Base-by-base conservation (phyloP, 2,329 filamentous ascomycete genomes). In the Venturia aucupariae region DNA sequence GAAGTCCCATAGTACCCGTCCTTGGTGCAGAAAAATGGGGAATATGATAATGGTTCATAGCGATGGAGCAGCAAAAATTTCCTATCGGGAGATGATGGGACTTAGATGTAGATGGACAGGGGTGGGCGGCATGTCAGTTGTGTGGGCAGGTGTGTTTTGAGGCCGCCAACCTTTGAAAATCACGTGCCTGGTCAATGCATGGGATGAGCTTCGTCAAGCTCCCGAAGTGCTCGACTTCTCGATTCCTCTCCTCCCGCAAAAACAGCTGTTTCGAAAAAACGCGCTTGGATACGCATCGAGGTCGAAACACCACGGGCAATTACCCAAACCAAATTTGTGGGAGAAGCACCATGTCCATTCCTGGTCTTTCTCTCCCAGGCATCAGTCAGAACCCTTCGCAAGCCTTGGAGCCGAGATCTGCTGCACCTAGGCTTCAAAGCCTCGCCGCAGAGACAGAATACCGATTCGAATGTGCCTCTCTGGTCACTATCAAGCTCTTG, bases 401-500 rank as follows among this genome's bases (percentile, higher is more conserved):
- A n/a, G 70, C 71, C 46, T 60, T 68, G 61, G 70, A 73, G 62
- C 69, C 70, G 1, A 65, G 68, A 32, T 65, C 70, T 38, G 69
- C 68, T 46, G 69, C 72, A 4, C 64, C 60, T 19, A 27, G 59
- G 17, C n/a, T 60, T 39, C 75, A 80, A 68, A 73, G 75, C 4
- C 76, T 81, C 22, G 67, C 73, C 11, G 71, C 79, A n/a, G 75
- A 76, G 67, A 76, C 77, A 44, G 80, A 82, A 73, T 77, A 73
- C 67, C 75, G 75, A 67, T 77, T 77, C 69, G 75, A 77, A 68
- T 74, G 75, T 65, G 65, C 70, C 63, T 70, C 70, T 35, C 69
- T 69, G 22, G 68, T 77, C 41, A 71, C 70, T 15, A 71, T 81
- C 69, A 76, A 92, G 79, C 81, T 97, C 32, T 77, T 90, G 64